These are phyloP conservation scores for Takashimella tepidaria DNA, from an alignment of 1,284 basidiomycete genomes.

Conservation along the genomic window DNA sequence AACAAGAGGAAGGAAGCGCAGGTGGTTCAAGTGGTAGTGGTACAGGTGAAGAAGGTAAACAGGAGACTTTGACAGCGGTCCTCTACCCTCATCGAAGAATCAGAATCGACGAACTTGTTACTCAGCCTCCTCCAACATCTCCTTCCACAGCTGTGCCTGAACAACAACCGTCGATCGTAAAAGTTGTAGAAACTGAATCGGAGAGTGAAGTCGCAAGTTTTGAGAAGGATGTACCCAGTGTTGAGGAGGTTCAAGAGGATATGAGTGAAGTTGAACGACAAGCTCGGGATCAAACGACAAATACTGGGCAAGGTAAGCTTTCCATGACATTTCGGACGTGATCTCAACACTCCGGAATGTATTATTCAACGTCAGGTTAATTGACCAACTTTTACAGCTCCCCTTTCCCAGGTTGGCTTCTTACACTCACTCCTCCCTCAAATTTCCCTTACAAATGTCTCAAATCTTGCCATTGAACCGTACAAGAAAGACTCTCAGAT, in stretches of 20 bases:
- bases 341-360: too few species aligned
- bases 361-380: too few species aligned
- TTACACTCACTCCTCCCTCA: conserved; percentile 67
- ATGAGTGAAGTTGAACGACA: conserved; percentile 35
- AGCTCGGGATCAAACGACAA: neutral
- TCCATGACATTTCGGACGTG: too few species aligned
- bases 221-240: conserved; percentile 51
- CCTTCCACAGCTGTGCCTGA: neutral
- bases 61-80: conserved; percentile 87
- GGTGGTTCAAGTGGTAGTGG: conserved; percentile 45
- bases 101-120: conserved; percentile 72
- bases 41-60: conserved; percentile 33
- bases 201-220: conserved; percentile 55
- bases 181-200: conserved; percentile 13
- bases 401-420: conserved; percentile 57
- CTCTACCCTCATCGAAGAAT: conserved; percentile 93
- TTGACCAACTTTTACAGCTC: neutral
- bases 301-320: neutral
- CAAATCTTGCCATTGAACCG: conserved; percentile 72
- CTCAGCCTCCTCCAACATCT: conserved; percentile 21
- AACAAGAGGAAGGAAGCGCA: conserved; percentile 49
- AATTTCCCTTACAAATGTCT: conserved; percentile 86
- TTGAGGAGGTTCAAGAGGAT: conserved; percentile 52
- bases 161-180: neutral
- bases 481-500: conserved; percentile 93